Evolutionary conservation across 106 monocot species (phyloP).

Genomic region (Allium fistulosum): DNA sequence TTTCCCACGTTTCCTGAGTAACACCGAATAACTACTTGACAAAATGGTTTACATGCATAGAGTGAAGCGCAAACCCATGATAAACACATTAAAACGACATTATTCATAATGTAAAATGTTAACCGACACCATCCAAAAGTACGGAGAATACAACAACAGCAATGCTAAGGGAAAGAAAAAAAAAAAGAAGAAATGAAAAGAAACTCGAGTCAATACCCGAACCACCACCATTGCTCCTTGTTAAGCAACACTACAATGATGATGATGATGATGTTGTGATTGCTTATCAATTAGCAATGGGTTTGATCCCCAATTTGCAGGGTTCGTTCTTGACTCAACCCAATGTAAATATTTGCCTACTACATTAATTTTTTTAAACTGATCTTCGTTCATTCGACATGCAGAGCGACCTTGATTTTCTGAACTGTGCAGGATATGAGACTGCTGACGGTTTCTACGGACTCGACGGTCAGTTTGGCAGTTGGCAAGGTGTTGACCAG

Average conservation of each 20-base stretch:
- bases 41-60: too few relatives aligned
- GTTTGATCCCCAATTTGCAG: neutral
- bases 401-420: constrained; percentile 67
- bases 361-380: constrained; percentile 4
- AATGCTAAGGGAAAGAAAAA: too few relatives aligned
- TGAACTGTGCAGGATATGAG: constrained; percentile 79
- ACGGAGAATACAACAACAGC: too few relatives aligned
- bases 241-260: neutral
- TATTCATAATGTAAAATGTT: too few relatives aligned
- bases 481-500: constrained; percentile 79
- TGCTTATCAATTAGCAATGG: constrained; percentile 47
- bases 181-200: too few relatives aligned
- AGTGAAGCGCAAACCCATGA: too few relatives aligned
- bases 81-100: too few relatives aligned
- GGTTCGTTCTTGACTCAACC: constrained; percentile 67
- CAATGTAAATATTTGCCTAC: neutral
- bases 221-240: constrained; percentile 68
- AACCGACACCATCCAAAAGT: too few relatives aligned
- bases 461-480: constrained; percentile 73
- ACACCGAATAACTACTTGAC: too few relatives aligned
- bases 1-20: too few relatives aligned
- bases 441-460: constrained; percentile 84
- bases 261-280: too few relatives aligned
- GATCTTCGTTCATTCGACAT: constrained; percentile 10
- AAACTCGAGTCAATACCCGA: constrained; percentile 70